Evolutionary conservation across 1,284 basidiomycete species (phyloP).

Genomic region (Leccinum pachyderme): DNA sequence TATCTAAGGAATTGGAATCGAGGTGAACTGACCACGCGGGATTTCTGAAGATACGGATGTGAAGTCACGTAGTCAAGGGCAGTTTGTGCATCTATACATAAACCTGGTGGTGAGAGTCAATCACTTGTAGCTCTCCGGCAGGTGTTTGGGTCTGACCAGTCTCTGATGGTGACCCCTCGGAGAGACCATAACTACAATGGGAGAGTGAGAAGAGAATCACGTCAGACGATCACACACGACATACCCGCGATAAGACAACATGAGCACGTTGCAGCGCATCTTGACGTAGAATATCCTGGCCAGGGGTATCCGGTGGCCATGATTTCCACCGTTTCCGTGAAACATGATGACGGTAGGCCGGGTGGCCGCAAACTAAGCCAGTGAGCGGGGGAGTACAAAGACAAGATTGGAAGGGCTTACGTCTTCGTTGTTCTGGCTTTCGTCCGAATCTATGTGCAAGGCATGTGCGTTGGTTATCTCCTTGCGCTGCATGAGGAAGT

Average conservation of each 20-base stretch:
- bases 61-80: constrained; percentile 74
- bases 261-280: constrained; percentile 86
- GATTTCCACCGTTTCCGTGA: constrained; percentile 85
- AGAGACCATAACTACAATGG: constrained; percentile 69
- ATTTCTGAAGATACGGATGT: constrained; percentile 67
- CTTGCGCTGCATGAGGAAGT: constrained; percentile 55
- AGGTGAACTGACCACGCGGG: constrained; percentile 54
- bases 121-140: neutral
- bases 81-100: constrained; percentile 80
- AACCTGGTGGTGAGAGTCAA: constrained; percentile 42
- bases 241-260: constrained; percentile 85
- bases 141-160: constrained; percentile 47
- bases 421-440: constrained; percentile 45
- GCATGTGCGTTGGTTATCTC: constrained; percentile 31
- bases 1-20: neutral
- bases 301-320: constrained; percentile 86
- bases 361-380: constrained; percentile 56
- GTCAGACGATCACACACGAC: constrained; percentile 18
- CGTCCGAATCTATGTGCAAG: constrained; percentile 30
- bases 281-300: constrained; percentile 83
- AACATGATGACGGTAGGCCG: constrained; percentile 88
- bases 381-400: neutral
- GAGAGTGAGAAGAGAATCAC: neutral
- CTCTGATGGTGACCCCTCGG: constrained; percentile 83
- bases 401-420: constrained; percentile 30